Evolutionary conservation across 78 protist genomes (phyloP).

Genomic region (Dictyostelium intermedium): DNA sequence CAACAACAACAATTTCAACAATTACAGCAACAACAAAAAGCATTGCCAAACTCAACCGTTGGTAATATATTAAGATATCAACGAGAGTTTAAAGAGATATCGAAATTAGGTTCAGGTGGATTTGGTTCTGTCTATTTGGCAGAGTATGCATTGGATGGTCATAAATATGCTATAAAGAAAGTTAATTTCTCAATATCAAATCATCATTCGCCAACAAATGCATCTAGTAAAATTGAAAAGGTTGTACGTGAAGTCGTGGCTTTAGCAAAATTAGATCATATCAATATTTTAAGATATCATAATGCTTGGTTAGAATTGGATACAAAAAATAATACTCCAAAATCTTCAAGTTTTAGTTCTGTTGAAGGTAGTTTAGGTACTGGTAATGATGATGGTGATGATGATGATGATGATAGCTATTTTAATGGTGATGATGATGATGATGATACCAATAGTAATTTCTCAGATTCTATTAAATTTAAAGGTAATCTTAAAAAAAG

Average conservation of each 20-base stretch:
- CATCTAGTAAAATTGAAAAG: slow-evolving; percentile 16
- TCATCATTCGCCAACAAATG: neutral
- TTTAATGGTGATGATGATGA: neutral
- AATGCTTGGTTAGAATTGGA: slow-evolving; percentile 59
- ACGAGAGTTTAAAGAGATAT: slow-evolving; percentile 31
- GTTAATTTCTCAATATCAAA: slow-evolving; percentile 18
- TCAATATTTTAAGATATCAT: slow-evolving; percentile 49
- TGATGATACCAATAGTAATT: neutral
- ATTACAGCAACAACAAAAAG: neutral
- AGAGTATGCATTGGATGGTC: neutral
- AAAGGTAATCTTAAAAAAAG: neutral
- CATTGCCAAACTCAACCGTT: neutral
- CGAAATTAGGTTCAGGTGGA: slow-evolving; percentile 46
- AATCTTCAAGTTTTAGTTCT: slow-evolving; percentile 1
- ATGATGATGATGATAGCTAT: no score
- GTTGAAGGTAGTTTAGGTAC: slow-evolving; percentile 38
- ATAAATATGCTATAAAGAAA: slow-evolving; percentile 39
- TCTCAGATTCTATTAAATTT: neutral
- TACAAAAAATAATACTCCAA: neutral
- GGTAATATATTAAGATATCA: slow-evolving; percentile 34
- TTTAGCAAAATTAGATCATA: slow-evolving; percentile 60
- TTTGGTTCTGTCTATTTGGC: slow-evolving; percentile 50
- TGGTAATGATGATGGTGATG: neutral
- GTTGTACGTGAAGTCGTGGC: slow-evolving; percentile 44
- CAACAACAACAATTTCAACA: neutral